Evolutionary conservation across 2,329 filamentous ascomycete species (phyloP), one percentile per base, ranked within the genome.

Genomic region (Clarireedia hainanense): DNA sequence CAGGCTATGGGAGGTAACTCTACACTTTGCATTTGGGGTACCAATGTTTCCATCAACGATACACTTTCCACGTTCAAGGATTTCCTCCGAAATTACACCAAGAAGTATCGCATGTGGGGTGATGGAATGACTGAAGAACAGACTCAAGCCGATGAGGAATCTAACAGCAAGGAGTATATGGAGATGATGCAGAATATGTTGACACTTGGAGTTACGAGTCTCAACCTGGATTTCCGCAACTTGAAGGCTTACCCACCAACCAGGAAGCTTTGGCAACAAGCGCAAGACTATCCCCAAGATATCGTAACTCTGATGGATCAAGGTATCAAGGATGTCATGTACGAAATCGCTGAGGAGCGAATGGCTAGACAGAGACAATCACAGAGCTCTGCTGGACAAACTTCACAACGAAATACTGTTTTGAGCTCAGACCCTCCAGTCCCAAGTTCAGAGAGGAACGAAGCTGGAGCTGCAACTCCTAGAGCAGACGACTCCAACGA

Each of bases 241-340:
- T 77, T 99, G 58, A 95, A 95, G 69, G 80, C 91, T 12, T 99
- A 96, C 69, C 94, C 95, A 3, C 85, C 90, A 1, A 97, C 94
- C 0, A 78, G 86, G 64, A 97, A 97, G 74, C 77, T 99, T 55
- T 97, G 91, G 89, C 89, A 97, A 70, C 95, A 99, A 71, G 77
- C 95, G 57, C 89, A 95, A 69, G 86, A 88, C 14, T 99, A 96
- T 68, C 94, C 94, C 0, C 91, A 94, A 67, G 94, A 99, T 78
- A 91, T 99, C 52, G 88, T 99, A 46, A 91, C 92, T 2, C 79
- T 97, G 47, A 96, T 99, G 87, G 95, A 99, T 78, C 89, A 95
- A 71, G 85, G 85, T 5, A 83, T 96, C 50, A 95, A 96, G 68
- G 92, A 99, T 72, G 79, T 90, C 53, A 95, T 97, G 86, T 82